Evolutionary conservation across 768 basidiomycete genomes (phyloP), one percentile per base, ranked within the genome.

Genomic region (Pleurotus djamor): DNA sequence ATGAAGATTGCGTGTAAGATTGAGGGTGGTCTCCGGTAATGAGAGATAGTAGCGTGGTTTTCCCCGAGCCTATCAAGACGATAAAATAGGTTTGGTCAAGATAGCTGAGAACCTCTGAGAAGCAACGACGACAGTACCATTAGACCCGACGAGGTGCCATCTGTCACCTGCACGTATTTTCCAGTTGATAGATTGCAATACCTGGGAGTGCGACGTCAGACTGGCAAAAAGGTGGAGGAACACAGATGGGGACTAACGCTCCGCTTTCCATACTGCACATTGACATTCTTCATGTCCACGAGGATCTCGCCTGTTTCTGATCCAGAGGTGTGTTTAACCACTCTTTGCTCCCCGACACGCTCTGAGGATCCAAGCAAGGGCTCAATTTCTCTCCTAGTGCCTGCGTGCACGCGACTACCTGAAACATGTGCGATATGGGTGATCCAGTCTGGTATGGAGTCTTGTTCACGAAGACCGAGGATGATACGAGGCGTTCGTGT

Each of bases 11-110:
- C 4, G 87, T 88, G 75, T 90, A 98, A 0, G 96, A 98, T 61
- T 94, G 92, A 0, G 96, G 96, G 71, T 98, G 96, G 68, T 96
- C 94, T 28, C 96, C 96, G 0, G 94, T 94, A 41, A 99, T 75
- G 34, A 98, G 72, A 14, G 96, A 87, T 17, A 98, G 79, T 5
- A 98, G 86, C 0, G 96, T 98, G 0, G 95, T 95, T 76, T 98
- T 99, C 13, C 96, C 96, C 0, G 93, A 94, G 48, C 96, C 92
- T 92, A 66, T 3, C 21, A 16, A 2, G 48, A 10, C 16, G 5
- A 28, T 28, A 0, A 6, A 33, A 37, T 55, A 45, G 48, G 50
- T 35, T 33, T 6, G 35, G 33, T 37, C 48, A 32, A 60, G 21
- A 28, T 28, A 28, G 21, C 21, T 28, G 21, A 54, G 16, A 21